phyloP scores from a whole-genome alignment of 1,284 basidiomycete genomes.

The Ceratobasidium sp. region DNA sequence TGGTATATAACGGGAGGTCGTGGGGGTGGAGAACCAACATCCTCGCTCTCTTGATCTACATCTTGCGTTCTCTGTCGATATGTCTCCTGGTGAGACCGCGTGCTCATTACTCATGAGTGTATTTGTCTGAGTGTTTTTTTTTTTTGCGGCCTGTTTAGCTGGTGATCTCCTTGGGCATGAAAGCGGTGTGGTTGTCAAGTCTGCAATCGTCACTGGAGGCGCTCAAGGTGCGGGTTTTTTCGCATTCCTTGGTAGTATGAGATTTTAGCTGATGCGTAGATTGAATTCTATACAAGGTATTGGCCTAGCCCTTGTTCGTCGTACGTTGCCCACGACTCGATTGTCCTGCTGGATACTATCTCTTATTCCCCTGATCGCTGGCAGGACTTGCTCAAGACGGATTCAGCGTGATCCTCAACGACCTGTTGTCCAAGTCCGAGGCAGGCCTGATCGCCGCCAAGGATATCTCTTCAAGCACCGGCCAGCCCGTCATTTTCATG shows the following conservation, averaged over 20 bases:
- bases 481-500: constrained; percentile 55
- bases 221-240: constrained; percentile 47
- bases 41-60: too few relatives aligned
- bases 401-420: constrained; percentile 60
- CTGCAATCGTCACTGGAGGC: constrained; percentile 59
- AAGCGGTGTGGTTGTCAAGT: constrained; percentile 5
- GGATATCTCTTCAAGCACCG: constrained; percentile 55
- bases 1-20: too few relatives aligned
- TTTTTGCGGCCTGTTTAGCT: not conserved
- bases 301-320: constrained; percentile 61
- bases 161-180: not conserved
- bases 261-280: too few relatives aligned
- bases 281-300: constrained; percentile 54
- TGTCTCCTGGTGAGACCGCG: too few relatives aligned
- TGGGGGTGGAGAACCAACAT: too few relatives aligned
- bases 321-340: not conserved
- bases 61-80: too few relatives aligned
- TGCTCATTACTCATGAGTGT: too few relatives aligned
- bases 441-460: constrained; percentile 55
- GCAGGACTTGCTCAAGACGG: constrained; percentile 61
- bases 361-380: not conserved
- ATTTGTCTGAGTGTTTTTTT: too few relatives aligned
- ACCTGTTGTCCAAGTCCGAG: constrained; percentile 55
- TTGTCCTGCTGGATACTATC: not conserved
- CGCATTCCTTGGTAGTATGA: too few relatives aligned